Percentiles rank a stretch among this genome's conserved stretches.
Conservation (phyloP, 495 filamentous ascomycete genomes). For the Margaritispora aquatica region DNA sequence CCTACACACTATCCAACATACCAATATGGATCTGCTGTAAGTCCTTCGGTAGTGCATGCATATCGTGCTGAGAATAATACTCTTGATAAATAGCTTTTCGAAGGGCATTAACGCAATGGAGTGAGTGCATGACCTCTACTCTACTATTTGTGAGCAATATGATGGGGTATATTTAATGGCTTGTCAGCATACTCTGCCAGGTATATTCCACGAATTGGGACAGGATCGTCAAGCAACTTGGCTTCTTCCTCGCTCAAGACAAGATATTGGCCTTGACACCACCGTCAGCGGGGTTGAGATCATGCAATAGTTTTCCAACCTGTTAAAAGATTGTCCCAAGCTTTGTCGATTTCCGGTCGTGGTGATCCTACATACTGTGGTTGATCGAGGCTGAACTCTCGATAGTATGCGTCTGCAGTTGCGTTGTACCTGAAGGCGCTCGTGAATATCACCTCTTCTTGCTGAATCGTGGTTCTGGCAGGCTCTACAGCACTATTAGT, state of each 20-base stretch:
- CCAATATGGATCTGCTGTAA: constrained; percentile 2
- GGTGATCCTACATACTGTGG: constrained; percentile 7
- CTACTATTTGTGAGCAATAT: background rate
- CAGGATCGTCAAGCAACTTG: constrained; percentile 12
- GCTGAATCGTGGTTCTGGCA: constrained; percentile 1
- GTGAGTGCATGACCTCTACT: constrained; percentile 22
- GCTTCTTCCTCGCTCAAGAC: constrained; percentile 14
- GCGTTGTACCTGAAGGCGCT: constrained; percentile 16
- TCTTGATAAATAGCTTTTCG: constrained; percentile 15
- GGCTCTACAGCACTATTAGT: background rate
- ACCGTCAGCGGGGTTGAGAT: background rate
- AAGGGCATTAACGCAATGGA: constrained; percentile 20
- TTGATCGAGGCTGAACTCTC: constrained; percentile 7
- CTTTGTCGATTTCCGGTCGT: background rate
- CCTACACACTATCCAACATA: constrained; percentile 12
- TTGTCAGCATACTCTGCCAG: constrained; percentile 10
- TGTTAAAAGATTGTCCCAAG: background rate
- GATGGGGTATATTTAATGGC: background rate
- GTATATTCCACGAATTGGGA: constrained; percentile 1
- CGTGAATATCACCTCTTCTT: constrained; percentile 3
- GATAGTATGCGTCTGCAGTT: constrained; percentile 3
- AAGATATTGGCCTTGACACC: constrained; percentile 16
- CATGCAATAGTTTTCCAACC: background rate
- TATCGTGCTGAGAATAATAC: constrained; percentile 10
- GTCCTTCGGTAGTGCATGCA: background rate